Evolutionary conservation across 441 rosid genomes (phyloP).

Genomic region (Erodium chrysanthum): DNA sequence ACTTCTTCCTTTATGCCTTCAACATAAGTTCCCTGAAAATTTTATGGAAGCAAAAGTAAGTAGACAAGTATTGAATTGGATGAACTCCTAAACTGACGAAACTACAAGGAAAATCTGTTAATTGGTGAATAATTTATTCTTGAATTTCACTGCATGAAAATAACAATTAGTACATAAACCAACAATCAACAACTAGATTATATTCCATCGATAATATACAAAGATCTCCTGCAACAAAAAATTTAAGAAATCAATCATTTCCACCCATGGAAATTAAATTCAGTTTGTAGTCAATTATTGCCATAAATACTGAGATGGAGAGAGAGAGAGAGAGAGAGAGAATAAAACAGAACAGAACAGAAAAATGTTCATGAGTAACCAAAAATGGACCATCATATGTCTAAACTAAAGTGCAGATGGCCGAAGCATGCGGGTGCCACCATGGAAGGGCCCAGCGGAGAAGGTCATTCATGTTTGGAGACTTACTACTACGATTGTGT

Average conservation of each 20-base stretch:
- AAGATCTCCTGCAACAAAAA: neutral
- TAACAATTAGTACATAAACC: neutral
- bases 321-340: neutral
- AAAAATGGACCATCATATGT: neutral
- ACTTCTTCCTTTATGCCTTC: conserved; percentile 99
- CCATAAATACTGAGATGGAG: neutral
- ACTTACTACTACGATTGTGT: neutral
- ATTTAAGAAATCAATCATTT: neutral
- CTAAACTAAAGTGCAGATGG: neutral
- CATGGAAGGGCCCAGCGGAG: neutral
- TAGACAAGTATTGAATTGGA: conserved; percentile 2
- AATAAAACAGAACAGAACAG: too few relatives aligned
- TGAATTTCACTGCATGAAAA: neutral
- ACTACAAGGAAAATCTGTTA: neutral
- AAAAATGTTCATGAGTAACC: neutral
- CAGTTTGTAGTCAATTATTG: neutral
- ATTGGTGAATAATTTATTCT: neutral
- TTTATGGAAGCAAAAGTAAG: conserved; percentile 5
- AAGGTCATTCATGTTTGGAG: neutral
- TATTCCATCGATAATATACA: neutral
- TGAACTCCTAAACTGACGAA: neutral
- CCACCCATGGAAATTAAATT: neutral
- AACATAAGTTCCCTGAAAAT: conserved; percentile 84
- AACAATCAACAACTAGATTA: neutral
- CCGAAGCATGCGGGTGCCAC: neutral